Evolutionary conservation across 2,329 filamentous ascomycete genomes (phyloP), one percentile per base, ranked within the genome.

Genomic region (Penicillium glabrum): DNA sequence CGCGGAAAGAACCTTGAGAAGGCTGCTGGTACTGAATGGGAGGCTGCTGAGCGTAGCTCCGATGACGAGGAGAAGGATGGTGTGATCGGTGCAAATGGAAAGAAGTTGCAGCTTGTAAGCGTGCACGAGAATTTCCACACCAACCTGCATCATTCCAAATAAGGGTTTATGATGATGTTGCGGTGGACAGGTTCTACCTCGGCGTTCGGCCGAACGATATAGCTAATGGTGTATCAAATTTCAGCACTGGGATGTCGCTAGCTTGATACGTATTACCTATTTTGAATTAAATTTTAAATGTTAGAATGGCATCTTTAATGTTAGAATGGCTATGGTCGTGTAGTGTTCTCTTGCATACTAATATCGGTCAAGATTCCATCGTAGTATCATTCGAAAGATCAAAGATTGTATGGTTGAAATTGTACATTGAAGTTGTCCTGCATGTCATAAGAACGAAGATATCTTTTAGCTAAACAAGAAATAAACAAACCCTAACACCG

Each of bases 1-100:
- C 79, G 78, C 59, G 81, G 75, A 14, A 74, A 81, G 16, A 82
- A 80, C 0, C 82, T 80, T 53, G 80, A 75, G 11, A 81, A 54
- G 53, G 62, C 61, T n/a, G 61, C 61, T 23, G 62, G 62, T 37
- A 64, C 56, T n/a, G 61, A 65, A 29, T 66, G 61, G 59, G 57
- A 61, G 37, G 49, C 52, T 27, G 56, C 51, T 11, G 63, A 61
- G n/a, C 61, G 56, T 8, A 57, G 54, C 5, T 57, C 53, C 33
- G 61, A 59, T 29, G 56, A 58, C 43, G 55, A 52, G 14, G 61
- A 61, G 33, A 61, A 61, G 47, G 58, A 56, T 41, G 58, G 51
- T 16, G 29, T 61, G 6, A 23, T 61, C 3, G 47, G 52, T 48
- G 31, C 31, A n/a, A 50, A 61, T 41, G 58, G 61, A 26, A 62